Evolutionary conservation across 345 rosid genomes (phyloP), one percentile per base, ranked within the genome.

Genomic region (Lepidium didymum): DNA sequence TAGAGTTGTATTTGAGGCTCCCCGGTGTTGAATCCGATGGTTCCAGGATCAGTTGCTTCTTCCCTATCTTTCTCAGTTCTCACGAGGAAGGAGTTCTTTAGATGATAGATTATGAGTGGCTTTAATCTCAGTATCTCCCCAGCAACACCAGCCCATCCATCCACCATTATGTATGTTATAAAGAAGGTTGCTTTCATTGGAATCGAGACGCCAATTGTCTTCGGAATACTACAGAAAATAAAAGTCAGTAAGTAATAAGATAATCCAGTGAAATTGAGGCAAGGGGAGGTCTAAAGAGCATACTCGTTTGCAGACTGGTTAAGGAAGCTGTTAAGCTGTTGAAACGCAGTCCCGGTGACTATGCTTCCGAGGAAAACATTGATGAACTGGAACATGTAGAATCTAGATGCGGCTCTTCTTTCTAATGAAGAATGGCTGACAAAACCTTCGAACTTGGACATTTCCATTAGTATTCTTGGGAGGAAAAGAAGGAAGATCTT

Each of bases 61-160:
- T 91, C 92, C 70, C 87, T 82, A 47, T 94, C 99, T 75, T 86
- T 88, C 65, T 87, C 95, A 0, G 97, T 94, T 82, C 92, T 84
- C 64, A 91, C 97, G 25, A 91, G 40, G 77, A 94, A 91, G 29
- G 80, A 81, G 60, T 77, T 91, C 75, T 94, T 94, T 56, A 91
- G 47, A 79, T 89, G 99, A 70, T 86, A 94, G 15, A 94, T 80
- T 67, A 94, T 81, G 63, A 94, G 81, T 3, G 95, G 96, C 68
- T 83, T 89, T 75, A 94, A 64, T 76, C 99, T 81, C 55, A 94
- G 70, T 59, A 91, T 91, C 82, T 94, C 97, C 31, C 86, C 99
- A 35, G 99, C 99, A 18, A 87, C 94, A 68, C 99, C 97, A 37
- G 99, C 97, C 97, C 99, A 94, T 50, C 99, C 98, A 59, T 90